These are phyloP conservation scores for Cutaneotrichosporon curvatum DNA, from an alignment of 1,284 basidiomycete species.

Conservation along the genomic window DNA sequence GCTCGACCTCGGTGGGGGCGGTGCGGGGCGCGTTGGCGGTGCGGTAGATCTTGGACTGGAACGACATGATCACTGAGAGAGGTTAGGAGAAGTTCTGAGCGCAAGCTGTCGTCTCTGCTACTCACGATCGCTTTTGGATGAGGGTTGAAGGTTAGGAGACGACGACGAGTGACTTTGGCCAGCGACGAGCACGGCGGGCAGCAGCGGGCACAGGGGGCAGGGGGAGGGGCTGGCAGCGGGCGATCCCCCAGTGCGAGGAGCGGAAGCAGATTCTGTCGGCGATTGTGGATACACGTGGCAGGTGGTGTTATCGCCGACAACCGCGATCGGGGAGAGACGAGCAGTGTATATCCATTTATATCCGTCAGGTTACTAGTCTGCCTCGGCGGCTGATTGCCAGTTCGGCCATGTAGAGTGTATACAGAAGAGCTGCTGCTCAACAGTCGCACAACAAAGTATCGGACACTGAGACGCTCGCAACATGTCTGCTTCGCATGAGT, in stretches of 20 bases:
- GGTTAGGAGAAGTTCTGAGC: not conserved
- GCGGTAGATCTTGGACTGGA: constrained; percentile 17
- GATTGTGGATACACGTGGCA: not conserved
- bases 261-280: not conserved
- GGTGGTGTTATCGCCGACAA: not conserved
- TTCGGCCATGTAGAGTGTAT: no score
- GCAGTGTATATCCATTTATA: no score
- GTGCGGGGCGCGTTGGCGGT: constrained; percentile 72
- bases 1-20: constrained; percentile 87
- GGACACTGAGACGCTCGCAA: no score
- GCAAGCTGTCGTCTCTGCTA: not conserved
- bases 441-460: no score
- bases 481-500: no score
- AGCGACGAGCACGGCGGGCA: not conserved
- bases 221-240: no score
- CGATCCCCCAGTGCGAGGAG: no score
- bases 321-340: not conserved
- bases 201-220: not conserved
- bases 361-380: no score
- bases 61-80: constrained; percentile 13
- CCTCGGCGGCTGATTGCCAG: no score
- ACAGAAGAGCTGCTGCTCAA: no score
- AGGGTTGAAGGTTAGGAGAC: not conserved
- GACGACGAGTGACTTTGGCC: not conserved
- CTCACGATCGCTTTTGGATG: constrained; percentile 4